Evolutionary conservation across 208 protist species (phyloP), one percentile per base, ranked within the genome.

Genomic region (Leishmania gerbilli): DNA sequence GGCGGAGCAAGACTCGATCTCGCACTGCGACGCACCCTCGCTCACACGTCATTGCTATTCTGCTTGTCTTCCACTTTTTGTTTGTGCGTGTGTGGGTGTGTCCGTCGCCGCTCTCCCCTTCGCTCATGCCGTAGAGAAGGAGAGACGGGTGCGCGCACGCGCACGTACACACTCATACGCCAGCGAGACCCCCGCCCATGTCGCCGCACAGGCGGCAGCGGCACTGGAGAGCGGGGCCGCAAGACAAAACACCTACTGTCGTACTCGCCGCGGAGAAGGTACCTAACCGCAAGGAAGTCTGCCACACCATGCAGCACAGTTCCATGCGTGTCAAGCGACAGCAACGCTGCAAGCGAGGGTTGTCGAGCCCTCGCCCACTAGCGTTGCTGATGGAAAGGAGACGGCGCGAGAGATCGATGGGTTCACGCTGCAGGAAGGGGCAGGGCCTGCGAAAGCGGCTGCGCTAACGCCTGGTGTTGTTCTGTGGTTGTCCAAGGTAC

Each of bases 401-500:
- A 27, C 40, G 45, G 27, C 42, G 47, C 37, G 24, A 74, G 42
- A 34, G 2, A 51, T 34, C 40, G 67, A 53, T 74, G 69, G 2
- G 69, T 34, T 74, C 45, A 19, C 31, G 47, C 8, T 34, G 37
- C 67, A 47, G 19, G 45, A 74, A 55, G 45, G 40, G 45, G 27
- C 19, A 51, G 45, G 40, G 6, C 27, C 21, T 74, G 40, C 27
- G 45, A 13, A 34, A 51, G 69, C n/a, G n/a, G 69, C 19, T 21
- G 40, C 69, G 42, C 51, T 49, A 78, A 3, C 42, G 45, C 2
- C 47, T 64, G n/a, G 17, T 34, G 53, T 27, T 58, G 31, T 69
- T 69, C 45, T 58, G 45, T 47, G 60, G 47, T 68, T 62, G 60
- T 60, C 65, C 19, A 45, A 85, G 47, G 62, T 81, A 85, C 72